Evolutionary conservation across 306 rosid genomes (phyloP).

Genomic region (Datisca glomerata): DNA sequence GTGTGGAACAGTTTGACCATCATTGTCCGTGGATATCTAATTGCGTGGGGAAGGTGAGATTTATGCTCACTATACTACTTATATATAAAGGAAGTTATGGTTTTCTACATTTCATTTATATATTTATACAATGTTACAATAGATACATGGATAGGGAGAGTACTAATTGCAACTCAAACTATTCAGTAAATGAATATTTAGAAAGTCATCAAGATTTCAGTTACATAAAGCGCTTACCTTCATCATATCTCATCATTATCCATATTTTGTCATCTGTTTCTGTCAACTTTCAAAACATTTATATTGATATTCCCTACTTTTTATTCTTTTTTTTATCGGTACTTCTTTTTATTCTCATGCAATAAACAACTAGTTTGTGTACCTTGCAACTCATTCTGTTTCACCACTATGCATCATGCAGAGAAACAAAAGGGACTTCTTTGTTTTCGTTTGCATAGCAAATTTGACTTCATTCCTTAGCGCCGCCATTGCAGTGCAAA

Average conservation of each 20-base stretch:
- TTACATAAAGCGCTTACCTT: too few relatives aligned
- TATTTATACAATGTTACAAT: too few relatives aligned
- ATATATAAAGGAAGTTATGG: not conserved
- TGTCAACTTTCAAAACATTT: too few relatives aligned
- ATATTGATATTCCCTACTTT: too few relatives aligned
- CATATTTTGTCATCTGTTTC: too few relatives aligned
- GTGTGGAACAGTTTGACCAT: constrained; percentile 96
- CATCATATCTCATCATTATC: too few relatives aligned
- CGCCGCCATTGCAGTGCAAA: constrained; percentile 46
- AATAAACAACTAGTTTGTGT: not conserved
- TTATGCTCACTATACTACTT: constrained; percentile 9
- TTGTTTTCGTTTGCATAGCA: constrained; percentile 61
- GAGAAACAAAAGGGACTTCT: constrained; percentile 89
- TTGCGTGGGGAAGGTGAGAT: constrained; percentile 89
- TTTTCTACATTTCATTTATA: not conserved
- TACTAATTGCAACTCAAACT: not conserved
- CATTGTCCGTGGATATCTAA: constrained; percentile 99
- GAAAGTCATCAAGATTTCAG: not conserved
- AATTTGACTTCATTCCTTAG: constrained; percentile 36
- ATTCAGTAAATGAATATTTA: not conserved
- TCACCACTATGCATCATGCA: constrained; percentile 37
- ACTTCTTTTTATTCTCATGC: not conserved
- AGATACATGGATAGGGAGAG: not conserved
- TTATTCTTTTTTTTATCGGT: too few relatives aligned
- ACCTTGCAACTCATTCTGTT: not conserved